Conservation (phyloP, 768 basidiomycete species). For the Pisolithus tinctorius region DNA sequence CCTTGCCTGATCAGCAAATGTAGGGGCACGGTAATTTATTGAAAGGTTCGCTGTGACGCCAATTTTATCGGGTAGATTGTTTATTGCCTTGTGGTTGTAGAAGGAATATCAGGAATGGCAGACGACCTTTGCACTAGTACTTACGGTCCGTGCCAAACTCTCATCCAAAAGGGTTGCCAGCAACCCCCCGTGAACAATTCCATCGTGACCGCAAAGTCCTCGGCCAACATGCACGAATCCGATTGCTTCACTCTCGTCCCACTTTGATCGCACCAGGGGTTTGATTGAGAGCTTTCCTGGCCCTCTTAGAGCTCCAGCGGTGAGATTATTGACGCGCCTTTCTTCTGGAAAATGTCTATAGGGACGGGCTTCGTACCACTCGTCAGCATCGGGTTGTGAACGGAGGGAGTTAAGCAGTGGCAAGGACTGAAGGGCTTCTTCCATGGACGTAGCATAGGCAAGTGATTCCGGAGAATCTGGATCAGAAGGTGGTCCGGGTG, state of each 20-base stretch:
- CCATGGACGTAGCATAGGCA: constrained; percentile 53
- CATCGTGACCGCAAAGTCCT: constrained; percentile 88
- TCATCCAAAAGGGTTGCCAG: constrained; percentile 91
- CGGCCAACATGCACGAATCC: constrained; percentile 78
- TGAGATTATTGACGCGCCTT: constrained; percentile 73
- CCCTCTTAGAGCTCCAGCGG: constrained; percentile 79
- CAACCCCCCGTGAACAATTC: constrained; percentile 90
- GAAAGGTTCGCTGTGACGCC: constrained; percentile 87
- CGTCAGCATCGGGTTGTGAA: constrained; percentile 38
- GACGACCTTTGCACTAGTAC: constrained; percentile 17
- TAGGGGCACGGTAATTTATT: constrained; percentile 81
- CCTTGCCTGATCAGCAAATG: constrained; percentile 77
- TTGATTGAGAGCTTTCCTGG: constrained; percentile 79
- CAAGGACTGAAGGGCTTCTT: constrained; percentile 60
- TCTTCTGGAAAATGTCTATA: constrained; percentile 66
- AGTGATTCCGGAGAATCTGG: constrained; percentile 51
- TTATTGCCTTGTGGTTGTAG: constrained; percentile 54
- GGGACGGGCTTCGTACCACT: constrained; percentile 78
- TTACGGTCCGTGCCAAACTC: constrained; percentile 68
- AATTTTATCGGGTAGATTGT: constrained; percentile 80
- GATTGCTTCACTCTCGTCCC: constrained; percentile 69
- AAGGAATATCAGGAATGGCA: neutral
- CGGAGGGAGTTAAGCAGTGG: constrained; percentile 51
- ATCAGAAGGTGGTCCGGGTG: constrained; percentile 58
- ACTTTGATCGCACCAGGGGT: constrained; percentile 67